Conservation (phyloP, 257 asterid species). For the Solanum pennellii region DNA sequence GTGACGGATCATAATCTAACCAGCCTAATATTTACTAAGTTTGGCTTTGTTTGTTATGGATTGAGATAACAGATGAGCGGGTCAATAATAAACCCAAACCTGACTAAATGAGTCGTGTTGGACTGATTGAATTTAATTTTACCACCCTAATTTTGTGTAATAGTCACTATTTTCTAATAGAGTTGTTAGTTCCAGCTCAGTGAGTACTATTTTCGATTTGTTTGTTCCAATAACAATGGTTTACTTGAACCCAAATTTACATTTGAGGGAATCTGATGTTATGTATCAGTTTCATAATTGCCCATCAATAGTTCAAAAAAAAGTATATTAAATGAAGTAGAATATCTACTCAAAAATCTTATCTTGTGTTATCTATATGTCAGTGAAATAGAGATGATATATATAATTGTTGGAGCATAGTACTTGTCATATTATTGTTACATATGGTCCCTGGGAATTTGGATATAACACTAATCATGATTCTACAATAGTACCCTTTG, state of each 20-base stretch:
- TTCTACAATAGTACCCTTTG: background rate
- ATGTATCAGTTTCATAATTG: background rate
- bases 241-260: background rate
- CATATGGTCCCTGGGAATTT: background rate
- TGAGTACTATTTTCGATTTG: background rate
- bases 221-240: background rate
- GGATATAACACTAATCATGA: background rate
- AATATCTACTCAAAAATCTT: background rate
- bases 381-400: background rate
- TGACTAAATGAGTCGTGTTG: background rate
- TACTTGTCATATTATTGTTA: background rate
- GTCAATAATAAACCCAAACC: background rate
- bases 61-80: background rate
- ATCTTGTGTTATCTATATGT: background rate
- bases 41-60: background rate
- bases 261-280: background rate
- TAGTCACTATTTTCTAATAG: background rate
- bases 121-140: background rate
- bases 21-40: background rate
- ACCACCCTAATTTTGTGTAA: background rate
- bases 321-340: background rate
- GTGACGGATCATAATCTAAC: background rate
- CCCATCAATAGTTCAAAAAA: background rate
- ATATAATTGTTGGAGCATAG: background rate
- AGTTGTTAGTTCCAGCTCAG: background rate